A percentile compares a stretch with the other conserved stretches of the same genome.
Evolutionary conservation across 805 yeast species (phyloP).

Genomic region (Scheffersomyces coipomensis): DNA sequence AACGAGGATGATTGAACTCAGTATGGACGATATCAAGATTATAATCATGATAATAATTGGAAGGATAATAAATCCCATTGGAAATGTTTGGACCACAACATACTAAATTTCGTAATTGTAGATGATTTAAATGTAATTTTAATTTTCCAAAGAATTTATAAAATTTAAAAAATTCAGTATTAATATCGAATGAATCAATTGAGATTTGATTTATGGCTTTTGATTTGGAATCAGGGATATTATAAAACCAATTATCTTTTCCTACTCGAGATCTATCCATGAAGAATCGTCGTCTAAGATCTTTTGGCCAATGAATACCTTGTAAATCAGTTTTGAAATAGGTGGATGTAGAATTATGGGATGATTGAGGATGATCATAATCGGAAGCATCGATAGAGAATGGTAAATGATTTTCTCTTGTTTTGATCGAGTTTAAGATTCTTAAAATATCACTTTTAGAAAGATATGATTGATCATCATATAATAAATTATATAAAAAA

Average conservation of each 20-base stretch:
- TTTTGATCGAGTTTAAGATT: slow-evolving; percentile 33
- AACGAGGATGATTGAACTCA: slow-evolving; percentile 14
- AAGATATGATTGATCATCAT: slow-evolving; percentile 32
- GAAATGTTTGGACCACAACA: slow-evolving; percentile 32
- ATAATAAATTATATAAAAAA: slow-evolving; percentile 36
- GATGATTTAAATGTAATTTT: slow-evolving; percentile 52
- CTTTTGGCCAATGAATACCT: slow-evolving; percentile 36
- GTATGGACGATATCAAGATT: slow-evolving; percentile 16
- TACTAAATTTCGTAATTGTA: slow-evolving; percentile 54
- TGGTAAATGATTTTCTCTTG: slow-evolving; percentile 33
- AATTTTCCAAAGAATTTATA: slow-evolving; percentile 41
- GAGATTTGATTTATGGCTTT: slow-evolving; percentile 25
- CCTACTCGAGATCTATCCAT: slow-evolving; percentile 35
- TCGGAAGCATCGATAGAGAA: slow-evolving; percentile 22
- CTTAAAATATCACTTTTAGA: slow-evolving; percentile 34
- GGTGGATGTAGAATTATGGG: neutral
- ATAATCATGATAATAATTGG: slow-evolving; percentile 30
- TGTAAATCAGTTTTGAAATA: slow-evolving; percentile 24
- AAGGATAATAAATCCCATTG: slow-evolving; percentile 40
- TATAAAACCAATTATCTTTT: slow-evolving; percentile 35
- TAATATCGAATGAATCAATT: slow-evolving; percentile 14
- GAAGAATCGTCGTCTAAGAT: slow-evolving; percentile 28
- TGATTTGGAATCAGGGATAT: slow-evolving; percentile 33
- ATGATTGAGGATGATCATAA: no score
- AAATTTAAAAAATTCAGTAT: slow-evolving; percentile 37